Evolutionary conservation across 139 green algal genomes (phyloP), one percentile per base, ranked within the genome.

Genomic region (Closterium sp.): DNA sequence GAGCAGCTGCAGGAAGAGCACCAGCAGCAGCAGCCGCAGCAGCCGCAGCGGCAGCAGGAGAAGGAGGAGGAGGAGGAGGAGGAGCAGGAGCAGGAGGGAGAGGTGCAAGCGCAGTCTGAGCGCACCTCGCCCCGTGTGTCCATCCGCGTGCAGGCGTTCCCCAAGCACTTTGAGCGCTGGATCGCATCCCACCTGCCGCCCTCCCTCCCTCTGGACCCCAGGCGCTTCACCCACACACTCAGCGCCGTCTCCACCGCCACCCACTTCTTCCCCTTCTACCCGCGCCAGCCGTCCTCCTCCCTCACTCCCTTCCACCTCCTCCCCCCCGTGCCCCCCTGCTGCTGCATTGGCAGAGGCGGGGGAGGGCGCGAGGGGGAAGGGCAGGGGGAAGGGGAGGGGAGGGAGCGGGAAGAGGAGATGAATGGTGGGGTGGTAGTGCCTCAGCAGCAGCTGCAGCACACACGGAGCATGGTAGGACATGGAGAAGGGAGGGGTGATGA

Each of bases 161-260:
- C 83, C 0, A 86, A 33, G 28, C 30, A 32, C 83, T 33, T 86
- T 33, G 83, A 86, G 30, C 83, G 30, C 8, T 86, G 83, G 83
- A 33, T 86, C 1, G 30, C 83, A 9, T 21, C n/a, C 1, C n/a
- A 33, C 30, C n/a, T 86, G 7, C 83, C 83, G 21, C 83, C 30
- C 83, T 86, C 83, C 0, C 30, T 86, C 83, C 83, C n/a, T 23
- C 83, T 86, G 5, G 83, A 86, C 83, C 83, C 83, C 30, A 32
- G 25, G n/a, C 83, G 83, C 83, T 86, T 86, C 83, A 86, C 83
- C 0, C 83, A 86, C 83, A 86, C 83, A 9, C 83, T 86, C 83
- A 86, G 30, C 25, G 83, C 30, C 0, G 83, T 86, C 25, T 32
- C 30, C 83, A 33, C 83, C 0, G 83, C 83, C 0, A 12, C 83